Percentiles rank a stretch among this genome's conserved stretches.
These are phyloP conservation scores for Schizopora paradoxa DNA, from an alignment of 1,284 basidiomycete genomes.

Conservation along the genomic window DNA sequence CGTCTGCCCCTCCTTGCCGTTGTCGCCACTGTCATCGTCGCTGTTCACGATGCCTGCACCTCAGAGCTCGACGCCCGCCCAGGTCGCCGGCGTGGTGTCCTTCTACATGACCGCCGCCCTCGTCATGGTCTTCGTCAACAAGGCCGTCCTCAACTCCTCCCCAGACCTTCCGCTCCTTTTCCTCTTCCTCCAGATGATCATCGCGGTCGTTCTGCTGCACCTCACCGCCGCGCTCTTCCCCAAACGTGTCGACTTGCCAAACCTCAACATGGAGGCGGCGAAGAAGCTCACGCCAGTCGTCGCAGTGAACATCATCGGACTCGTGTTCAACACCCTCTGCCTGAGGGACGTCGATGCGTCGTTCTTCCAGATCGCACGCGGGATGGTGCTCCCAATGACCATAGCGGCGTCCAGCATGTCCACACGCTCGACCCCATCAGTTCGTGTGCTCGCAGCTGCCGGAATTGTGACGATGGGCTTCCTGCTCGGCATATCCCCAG, in stretches of 20 bases:
- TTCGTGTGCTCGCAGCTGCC: constrained; percentile 48
- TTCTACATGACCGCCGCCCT: constrained; percentile 76
- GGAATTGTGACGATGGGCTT: constrained; percentile 56
- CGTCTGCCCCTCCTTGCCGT: neutral
- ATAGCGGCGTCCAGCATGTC: constrained; percentile 54
- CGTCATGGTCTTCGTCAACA: constrained; percentile 47
- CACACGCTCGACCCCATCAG: constrained; percentile 42
- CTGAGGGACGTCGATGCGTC: constrained; percentile 71
- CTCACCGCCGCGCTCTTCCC: constrained; percentile 38
- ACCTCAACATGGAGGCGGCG: constrained; percentile 43
- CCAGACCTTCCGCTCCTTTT: constrained; percentile 67
- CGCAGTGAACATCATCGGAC: constrained; percentile 60
- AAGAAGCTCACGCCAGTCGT: constrained; percentile 61
- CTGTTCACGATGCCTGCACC: constrained; percentile 24
- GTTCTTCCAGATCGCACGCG: constrained; percentile 77
- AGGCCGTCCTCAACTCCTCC: constrained; percentile 63
- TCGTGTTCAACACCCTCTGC: constrained; percentile 75
- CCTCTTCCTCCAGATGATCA: constrained; percentile 60
- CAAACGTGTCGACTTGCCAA: constrained; percentile 50
- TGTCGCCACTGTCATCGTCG: neutral
- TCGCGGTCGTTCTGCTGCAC: constrained; percentile 64
- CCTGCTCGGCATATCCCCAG: constrained; percentile 56
- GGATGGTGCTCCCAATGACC: constrained; percentile 72
- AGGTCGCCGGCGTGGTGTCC: constrained; percentile 64
- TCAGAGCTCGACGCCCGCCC: constrained; percentile 31